Evolutionary conservation across 106 monocot genomes (phyloP).

Genomic region (Cymbidium sinense): DNA sequence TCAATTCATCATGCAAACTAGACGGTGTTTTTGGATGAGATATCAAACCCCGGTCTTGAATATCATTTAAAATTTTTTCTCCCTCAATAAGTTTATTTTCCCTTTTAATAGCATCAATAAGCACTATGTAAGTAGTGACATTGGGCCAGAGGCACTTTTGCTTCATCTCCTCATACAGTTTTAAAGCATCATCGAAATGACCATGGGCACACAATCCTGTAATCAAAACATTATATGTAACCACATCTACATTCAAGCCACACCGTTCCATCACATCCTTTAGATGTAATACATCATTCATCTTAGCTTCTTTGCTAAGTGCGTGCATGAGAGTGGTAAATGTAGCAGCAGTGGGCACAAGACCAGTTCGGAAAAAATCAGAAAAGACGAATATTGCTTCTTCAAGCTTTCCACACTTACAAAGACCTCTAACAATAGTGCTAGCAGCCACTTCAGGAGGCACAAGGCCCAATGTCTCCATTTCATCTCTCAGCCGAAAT

Average conservation of each 20-base stretch:
- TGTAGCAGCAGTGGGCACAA: constrained; percentile 76
- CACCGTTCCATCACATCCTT: constrained; percentile 50
- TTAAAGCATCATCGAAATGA: constrained; percentile 31
- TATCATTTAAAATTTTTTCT: constrained; percentile 59
- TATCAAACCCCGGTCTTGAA: constrained; percentile 65
- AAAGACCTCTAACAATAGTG: constrained; percentile 64
- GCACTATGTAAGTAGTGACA: constrained; percentile 63
- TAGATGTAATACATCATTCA: constrained; percentile 58
- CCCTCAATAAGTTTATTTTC: constrained; percentile 36
- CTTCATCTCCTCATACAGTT: constrained; percentile 74
- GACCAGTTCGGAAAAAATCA: constrained; percentile 39
- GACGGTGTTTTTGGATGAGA: constrained; percentile 11
- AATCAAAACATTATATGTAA: constrained; percentile 82
- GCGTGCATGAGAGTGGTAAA: constrained; percentile 82
- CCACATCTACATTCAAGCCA: constrained; percentile 58
- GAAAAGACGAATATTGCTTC: constrained; percentile 66
- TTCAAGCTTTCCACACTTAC: constrained; percentile 76
- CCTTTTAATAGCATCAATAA: constrained; percentile 39
- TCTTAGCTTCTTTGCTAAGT: constrained; percentile 36
- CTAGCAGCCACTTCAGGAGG: constrained; percentile 70
- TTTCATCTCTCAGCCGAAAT: constrained; percentile 76
- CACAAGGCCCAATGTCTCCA: constrained; percentile 46
- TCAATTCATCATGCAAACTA: constrained; percentile 31
- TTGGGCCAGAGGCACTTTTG: constrained; percentile 62
- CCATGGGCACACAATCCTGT: constrained; percentile 50